Evolutionary conservation across 352 stramenopile genomes (phyloP).

Genomic region (Aphanomyces euteiches): DNA sequence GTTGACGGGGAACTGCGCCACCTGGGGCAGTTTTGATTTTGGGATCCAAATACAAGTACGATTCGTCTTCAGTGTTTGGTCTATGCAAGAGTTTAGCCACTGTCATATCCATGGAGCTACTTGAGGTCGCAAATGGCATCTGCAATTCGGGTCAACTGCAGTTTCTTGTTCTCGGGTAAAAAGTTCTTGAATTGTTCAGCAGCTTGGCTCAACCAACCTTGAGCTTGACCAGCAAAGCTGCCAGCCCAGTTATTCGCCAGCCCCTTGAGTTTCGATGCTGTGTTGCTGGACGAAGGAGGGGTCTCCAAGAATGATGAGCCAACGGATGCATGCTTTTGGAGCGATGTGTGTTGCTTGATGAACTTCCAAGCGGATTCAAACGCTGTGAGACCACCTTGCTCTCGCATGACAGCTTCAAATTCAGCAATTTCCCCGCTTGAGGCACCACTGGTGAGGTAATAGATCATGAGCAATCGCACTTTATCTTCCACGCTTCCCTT

Average conservation of each 20-base stretch:
- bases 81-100: slow-evolving; percentile 14
- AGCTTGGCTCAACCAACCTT: slow-evolving; percentile 75
- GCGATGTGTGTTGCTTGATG: slow-evolving; percentile 75
- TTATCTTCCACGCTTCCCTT: slow-evolving; percentile 68
- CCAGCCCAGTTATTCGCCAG: slow-evolving; percentile 29
- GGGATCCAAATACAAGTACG: slow-evolving; percentile 80
- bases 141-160: slow-evolving; percentile 75
- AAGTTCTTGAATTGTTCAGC: slow-evolving; percentile 85
- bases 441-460: slow-evolving; percentile 74
- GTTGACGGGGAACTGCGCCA: slow-evolving; percentile 58
- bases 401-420: slow-evolving; percentile 67
- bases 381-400: slow-evolving; percentile 45
- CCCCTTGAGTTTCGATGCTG: slow-evolving; percentile 67
- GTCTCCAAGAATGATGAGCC: slow-evolving; percentile 43
- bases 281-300: slow-evolving; percentile 18
- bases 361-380: slow-evolving; percentile 69
- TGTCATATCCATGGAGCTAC: slow-evolving; percentile 2
- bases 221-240: slow-evolving; percentile 46
- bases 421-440: slow-evolving; percentile 66
- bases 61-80: slow-evolving; percentile 77
- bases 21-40: slow-evolving; percentile 72
- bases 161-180: slow-evolving; percentile 82
- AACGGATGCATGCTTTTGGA: slow-evolving; percentile 74
- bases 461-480: slow-evolving; percentile 84
- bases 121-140: slow-evolving; percentile 78